Percentiles rank a stretch among this genome's conserved stretches.
phyloP scores from a whole-genome alignment of 768 basidiomycete genomes.

The Dioszegia crocea region DNA sequence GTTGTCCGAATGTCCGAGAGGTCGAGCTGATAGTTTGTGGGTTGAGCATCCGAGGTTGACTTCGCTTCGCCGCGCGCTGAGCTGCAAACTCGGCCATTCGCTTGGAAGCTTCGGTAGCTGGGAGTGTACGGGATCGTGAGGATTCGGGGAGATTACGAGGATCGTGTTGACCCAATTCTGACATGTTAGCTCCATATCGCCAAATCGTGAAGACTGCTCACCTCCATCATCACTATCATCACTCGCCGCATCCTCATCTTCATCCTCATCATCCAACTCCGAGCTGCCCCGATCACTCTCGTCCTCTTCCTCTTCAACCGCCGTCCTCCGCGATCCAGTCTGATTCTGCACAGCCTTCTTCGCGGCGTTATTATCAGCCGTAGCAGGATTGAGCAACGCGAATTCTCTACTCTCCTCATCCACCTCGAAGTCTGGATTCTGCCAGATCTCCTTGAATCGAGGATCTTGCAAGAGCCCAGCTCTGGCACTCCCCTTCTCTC shows the following conservation, averaged over 20 bases:
- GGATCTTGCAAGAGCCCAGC: constrained; percentile 58
- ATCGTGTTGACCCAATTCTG: constrained; percentile 44
- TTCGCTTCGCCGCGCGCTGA: background rate
- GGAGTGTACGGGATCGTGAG: constrained; percentile 1
- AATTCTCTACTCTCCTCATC: constrained; percentile 84
- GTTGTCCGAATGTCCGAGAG: constrained; percentile 41
- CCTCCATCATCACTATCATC: constrained; percentile 16
- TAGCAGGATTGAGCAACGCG: constrained; percentile 86
- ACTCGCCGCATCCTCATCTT: constrained; percentile 14
- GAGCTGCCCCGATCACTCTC: constrained; percentile 63
- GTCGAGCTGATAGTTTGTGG: background rate
- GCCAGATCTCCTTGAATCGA: constrained; percentile 84
- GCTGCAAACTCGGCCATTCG: constrained; percentile 1
- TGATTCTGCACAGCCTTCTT: background rate
- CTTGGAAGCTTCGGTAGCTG: constrained; percentile 5
- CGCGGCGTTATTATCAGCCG: constrained; percentile 55
- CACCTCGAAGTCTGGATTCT: constrained; percentile 84
- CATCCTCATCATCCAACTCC: constrained; percentile 35
- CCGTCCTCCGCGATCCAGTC: constrained; percentile 58
- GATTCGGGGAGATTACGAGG: constrained; percentile 29
- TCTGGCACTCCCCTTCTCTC: constrained; percentile 7
- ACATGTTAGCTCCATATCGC: background rate
- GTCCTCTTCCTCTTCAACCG: constrained; percentile 83
- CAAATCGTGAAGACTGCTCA: constrained; percentile 1
- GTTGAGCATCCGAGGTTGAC: constrained; percentile 7